Percentiles rank a stretch among this genome's conserved stretches.
Conservation (phyloP, 345 rosid genomes). For the Moringa oleifera region DNA sequence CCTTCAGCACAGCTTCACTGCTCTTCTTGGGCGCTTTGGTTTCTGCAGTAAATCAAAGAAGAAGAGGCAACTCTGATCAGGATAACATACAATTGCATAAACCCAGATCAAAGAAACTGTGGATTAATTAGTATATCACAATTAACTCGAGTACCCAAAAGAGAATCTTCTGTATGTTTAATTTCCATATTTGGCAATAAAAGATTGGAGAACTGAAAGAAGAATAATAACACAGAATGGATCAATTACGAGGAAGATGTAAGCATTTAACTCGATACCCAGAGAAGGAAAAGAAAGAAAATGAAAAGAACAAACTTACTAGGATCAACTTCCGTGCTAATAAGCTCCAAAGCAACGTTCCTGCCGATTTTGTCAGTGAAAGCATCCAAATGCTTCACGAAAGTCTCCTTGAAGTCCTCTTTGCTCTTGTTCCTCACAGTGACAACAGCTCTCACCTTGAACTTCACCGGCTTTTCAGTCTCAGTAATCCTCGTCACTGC, state of each 20-base stretch:
- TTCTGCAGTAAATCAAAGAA: conserved; percentile 26
- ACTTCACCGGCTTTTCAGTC: conserved; percentile 34
- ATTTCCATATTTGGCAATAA: background rate
- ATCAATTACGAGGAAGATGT: no score
- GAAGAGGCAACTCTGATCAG: background rate
- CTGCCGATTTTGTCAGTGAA: conserved; percentile 71
- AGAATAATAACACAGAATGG: no score
- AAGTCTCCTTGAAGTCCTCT: conserved; percentile 67
- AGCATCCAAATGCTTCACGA: conserved; percentile 71
- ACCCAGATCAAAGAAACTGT: background rate
- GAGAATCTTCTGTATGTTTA: no score
- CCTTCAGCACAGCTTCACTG: conserved; percentile 59
- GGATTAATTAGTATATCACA: no score
- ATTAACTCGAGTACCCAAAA: no score
- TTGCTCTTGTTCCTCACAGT: conserved; percentile 80
- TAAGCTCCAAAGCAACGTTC: conserved; percentile 78
- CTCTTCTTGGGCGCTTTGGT: conserved; percentile 82
- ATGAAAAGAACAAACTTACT: conserved; percentile 43
- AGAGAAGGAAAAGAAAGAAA: background rate
- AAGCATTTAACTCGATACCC: background rate
- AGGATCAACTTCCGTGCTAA: conserved; percentile 78
- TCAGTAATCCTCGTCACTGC: conserved; percentile 19
- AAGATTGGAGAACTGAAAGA: background rate
- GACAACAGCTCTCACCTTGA: conserved; percentile 73
- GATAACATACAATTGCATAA: background rate